Evolutionary conservation across 495 filamentous ascomycete genomes (phyloP), one percentile per base, ranked within the genome.

Genomic region (Podospora pseudoanserina): DNA sequence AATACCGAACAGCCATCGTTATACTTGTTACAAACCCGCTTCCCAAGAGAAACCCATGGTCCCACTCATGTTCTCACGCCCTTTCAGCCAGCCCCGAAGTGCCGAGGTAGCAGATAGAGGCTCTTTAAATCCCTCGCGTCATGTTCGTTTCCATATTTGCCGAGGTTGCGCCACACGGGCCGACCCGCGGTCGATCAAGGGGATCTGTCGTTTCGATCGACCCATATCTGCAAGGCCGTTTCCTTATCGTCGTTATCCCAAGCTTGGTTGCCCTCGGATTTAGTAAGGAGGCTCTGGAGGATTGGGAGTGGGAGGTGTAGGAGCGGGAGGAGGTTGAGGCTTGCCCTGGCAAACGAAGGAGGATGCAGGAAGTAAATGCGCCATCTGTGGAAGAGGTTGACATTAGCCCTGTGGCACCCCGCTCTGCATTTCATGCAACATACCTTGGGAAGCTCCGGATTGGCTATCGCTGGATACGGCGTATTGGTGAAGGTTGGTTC

Each of bases 261-360:
- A 32, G 18, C 16, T 7, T n/a, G 6, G n/a, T 49, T 49, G 15
- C 19, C 34, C 11, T 9, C 27, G 18, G n/a, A 9, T 20, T 62
- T 67, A 74, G 28, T 65, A 70, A 11, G 64, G 69, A 23, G 74
- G 72, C 60, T 72, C 65, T 13, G 76, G 76, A 23, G 76, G 76
- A 32, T 78, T 75, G 2, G 76, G 76, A 2, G 72, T 73, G 3
- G 76, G 76, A 26, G 76, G 76, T 20, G 13, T 64, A 15, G 76
- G 76, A 56, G 67, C 71, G 18, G 76, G 76, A 23, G 68, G 69
- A 18, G 76, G 76, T 32, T 72, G 70, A 15, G 76, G 76, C 66
- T 74, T 78, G 16, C 65, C 70, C 57, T 53, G 53, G 11, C 26
- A 49, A 19, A 61, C 27, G 49, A 57, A n/a, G 15, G 63, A 32